These are phyloP conservation scores for Pichia sp. DNA, from an alignment of 1,139 yeast genomes.

Conservation along the genomic window DNA sequence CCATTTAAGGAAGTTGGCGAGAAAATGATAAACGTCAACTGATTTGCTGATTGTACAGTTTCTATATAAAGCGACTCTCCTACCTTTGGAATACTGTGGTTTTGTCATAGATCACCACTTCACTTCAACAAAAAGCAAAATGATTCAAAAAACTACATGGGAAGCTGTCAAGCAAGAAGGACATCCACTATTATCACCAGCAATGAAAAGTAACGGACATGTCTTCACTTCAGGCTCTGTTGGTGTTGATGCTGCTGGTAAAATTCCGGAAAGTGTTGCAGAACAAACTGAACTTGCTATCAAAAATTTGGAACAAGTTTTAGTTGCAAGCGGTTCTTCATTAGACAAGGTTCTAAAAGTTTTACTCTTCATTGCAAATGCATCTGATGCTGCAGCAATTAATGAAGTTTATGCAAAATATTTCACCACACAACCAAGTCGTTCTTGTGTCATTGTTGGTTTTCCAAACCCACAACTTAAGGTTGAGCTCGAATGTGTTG, in stretches of 20 bases:
- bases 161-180: slow-evolving; percentile 11
- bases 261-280: slow-evolving; percentile 11
- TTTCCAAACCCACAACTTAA: slow-evolving; percentile 38
- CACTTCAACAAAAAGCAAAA: no score
- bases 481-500: slow-evolving; percentile 38
- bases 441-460: slow-evolving; percentile 45
- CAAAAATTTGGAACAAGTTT: slow-evolving; percentile 37
- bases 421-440: slow-evolving; percentile 47
- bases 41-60: no score
- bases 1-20: no score
- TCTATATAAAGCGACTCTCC: no score
- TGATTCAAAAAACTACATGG: slow-evolving; percentile 15
- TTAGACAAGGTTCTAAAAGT: slow-evolving; percentile 47
- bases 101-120: no score
- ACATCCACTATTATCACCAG: slow-evolving; percentile 34
- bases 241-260: slow-evolving; percentile 32
- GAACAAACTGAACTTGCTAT: slow-evolving; percentile 42
- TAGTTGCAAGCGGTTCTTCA: slow-evolving; percentile 41
- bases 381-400: slow-evolving; percentile 38
- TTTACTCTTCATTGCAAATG: slow-evolving; percentile 42
- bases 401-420: slow-evolving; percentile 43
- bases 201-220: slow-evolving; percentile 42
- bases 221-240: slow-evolving; percentile 43
- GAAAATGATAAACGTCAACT: no score
- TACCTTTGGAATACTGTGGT: no score